Conservation (phyloP, 106 monocot genomes). For the Narthecium ossifragum region DNA sequence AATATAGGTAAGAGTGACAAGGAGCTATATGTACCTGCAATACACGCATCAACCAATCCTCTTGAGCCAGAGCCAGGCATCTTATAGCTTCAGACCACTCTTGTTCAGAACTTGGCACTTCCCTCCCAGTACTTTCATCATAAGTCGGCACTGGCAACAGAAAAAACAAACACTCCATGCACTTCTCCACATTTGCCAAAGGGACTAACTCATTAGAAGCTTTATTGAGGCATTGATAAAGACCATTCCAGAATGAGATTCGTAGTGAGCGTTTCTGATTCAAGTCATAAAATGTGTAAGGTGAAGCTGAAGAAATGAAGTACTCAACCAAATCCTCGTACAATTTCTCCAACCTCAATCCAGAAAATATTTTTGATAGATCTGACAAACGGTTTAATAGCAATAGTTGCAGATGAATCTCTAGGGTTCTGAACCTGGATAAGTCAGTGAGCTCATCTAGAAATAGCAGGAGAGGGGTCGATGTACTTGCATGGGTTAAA, state of each 20-base stretch:
- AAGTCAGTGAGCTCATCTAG: constrained; percentile 70
- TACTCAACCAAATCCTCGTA: constrained; percentile 51
- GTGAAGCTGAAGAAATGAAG: constrained; percentile 37
- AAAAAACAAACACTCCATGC: constrained; percentile 47
- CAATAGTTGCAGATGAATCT: constrained; percentile 47
- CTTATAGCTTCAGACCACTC: constrained; percentile 64
- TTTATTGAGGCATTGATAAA: constrained; percentile 40
- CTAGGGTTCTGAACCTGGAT: constrained; percentile 58
- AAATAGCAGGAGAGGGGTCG: constrained; percentile 56
- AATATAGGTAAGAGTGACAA: too few species aligned
- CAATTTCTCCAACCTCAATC: constrained; percentile 51
- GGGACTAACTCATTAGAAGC: constrained; percentile 14
- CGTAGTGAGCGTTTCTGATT: constrained; percentile 45
- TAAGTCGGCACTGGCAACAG: constrained; percentile 37
- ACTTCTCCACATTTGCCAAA: constrained; percentile 39
- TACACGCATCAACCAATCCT: constrained; percentile 51
- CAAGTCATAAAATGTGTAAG: constrained; percentile 27
- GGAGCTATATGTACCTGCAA: constrained; percentile 71
- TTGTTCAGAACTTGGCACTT: constrained; percentile 6
- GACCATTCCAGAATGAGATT: constrained; percentile 78
- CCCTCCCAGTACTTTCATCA: constrained; percentile 15
- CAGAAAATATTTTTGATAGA: constrained; percentile 55
- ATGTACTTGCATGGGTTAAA: constrained; percentile 51
- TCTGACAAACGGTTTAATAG: constrained; percentile 38
- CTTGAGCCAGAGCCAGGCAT: constrained; percentile 49